A percentile compares a stretch with the other conserved stretches of the same genome.
phyloP scores from a whole-genome alignment of 2,329 filamentous ascomycete species.

The Thielaviopsis ethacetica region DNA sequence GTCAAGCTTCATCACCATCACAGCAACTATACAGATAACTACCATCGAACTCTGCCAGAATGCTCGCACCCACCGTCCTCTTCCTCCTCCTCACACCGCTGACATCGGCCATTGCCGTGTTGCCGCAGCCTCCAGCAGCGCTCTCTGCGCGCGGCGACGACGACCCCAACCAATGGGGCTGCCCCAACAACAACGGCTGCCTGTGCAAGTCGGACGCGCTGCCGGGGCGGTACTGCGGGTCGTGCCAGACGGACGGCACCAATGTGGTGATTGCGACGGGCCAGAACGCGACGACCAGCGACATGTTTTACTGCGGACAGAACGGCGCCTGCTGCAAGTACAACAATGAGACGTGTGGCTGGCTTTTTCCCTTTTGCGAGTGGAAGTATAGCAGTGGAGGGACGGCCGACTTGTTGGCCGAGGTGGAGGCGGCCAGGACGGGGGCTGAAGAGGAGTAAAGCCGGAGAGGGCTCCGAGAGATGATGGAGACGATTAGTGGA shows the following conservation, averaged over 20 bases:
- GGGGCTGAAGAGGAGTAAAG: too few relatives aligned
- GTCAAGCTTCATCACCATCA: too few relatives aligned
- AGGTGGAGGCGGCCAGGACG: too few relatives aligned
- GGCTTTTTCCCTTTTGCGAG: slow-evolving; percentile 5
- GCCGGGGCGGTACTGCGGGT: not conserved
- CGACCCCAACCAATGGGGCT: not conserved
- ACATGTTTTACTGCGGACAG: slow-evolving; percentile 3
- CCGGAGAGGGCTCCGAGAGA: too few relatives aligned
- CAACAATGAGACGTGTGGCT: slow-evolving; percentile 11
- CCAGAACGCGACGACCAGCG: not conserved
- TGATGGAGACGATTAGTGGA: too few relatives aligned
- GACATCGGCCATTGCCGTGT: not conserved
- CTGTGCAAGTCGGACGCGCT: not conserved
- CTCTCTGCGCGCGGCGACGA: not conserved
- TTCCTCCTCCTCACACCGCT: too few relatives aligned
- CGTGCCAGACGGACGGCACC: not conserved
- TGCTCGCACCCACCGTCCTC: too few relatives aligned
- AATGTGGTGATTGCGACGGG: not conserved
- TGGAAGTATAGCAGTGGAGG: not conserved
- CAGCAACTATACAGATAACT: too few relatives aligned
- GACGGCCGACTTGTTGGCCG: not conserved
- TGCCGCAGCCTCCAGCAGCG: not conserved
- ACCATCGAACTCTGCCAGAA: too few relatives aligned
- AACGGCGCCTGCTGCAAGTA: slow-evolving; percentile 10
- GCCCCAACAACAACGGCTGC: slow-evolving; percentile 2